Evolutionary conservation across 1,284 basidiomycete genomes (phyloP).

Genomic region (Clitocybe nebularis): DNA sequence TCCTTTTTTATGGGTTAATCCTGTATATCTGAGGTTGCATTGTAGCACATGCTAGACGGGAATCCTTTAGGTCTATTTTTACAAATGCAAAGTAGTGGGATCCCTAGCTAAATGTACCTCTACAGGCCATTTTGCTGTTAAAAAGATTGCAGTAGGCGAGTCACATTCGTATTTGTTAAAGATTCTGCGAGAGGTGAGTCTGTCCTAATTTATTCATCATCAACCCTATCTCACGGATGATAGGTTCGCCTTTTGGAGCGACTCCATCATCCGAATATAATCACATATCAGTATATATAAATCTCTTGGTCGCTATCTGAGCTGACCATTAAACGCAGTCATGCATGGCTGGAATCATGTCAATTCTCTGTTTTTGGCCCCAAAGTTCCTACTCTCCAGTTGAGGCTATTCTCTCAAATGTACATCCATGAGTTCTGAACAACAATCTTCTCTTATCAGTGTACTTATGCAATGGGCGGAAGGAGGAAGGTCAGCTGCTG

Average conservation of each 20-base stretch:
- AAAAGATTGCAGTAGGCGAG: slow-evolving; percentile 92
- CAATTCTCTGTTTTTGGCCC: slow-evolving; percentile 86
- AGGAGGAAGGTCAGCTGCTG: slow-evolving; percentile 54
- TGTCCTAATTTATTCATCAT: slow-evolving; percentile 1
- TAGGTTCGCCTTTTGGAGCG: slow-evolving; percentile 80
- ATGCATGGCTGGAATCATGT: slow-evolving; percentile 87
- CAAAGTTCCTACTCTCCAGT: slow-evolving; percentile 80
- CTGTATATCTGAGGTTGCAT: slow-evolving; percentile 2
- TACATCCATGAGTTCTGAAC: slow-evolving; percentile 1
- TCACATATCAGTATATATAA: slow-evolving; percentile 78
- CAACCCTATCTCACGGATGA: background rate
- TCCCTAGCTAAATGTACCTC: slow-evolving; percentile 8
- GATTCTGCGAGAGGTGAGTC: slow-evolving; percentile 71
- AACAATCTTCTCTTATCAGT: slow-evolving; percentile 32
- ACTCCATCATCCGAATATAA: slow-evolving; percentile 88
- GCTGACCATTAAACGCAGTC: slow-evolving; percentile 31
- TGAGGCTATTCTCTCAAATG: slow-evolving; percentile 19
- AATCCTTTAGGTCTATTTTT: slow-evolving; percentile 56
- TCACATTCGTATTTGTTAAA: slow-evolving; percentile 80
- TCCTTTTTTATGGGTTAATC: slow-evolving; percentile 7
- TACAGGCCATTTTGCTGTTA: slow-evolving; percentile 82
- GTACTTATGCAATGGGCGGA: slow-evolving; percentile 94
- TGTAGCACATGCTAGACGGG: slow-evolving; percentile 77
- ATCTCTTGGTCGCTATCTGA: background rate
- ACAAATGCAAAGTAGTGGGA: slow-evolving; percentile 1